Conservation (phyloP, 2,329 filamentous ascomycete genomes). For the Venturia effusa region DNA sequence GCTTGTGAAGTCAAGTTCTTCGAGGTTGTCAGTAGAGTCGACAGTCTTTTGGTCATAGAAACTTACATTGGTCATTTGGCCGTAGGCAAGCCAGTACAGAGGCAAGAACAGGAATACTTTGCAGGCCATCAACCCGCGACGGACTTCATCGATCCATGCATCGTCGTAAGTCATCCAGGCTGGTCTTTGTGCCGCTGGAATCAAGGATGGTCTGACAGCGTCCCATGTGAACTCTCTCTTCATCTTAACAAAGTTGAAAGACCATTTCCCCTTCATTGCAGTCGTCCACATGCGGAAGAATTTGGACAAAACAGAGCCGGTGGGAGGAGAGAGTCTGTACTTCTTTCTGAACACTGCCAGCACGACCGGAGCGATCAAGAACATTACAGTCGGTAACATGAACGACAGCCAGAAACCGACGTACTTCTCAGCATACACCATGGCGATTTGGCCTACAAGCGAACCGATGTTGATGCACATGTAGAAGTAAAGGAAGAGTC, state of each 20-base stretch:
- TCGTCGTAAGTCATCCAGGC: conserved; percentile 72
- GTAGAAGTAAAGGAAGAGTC: conserved; percentile 50
- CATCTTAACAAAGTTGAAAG: conserved; percentile 45
- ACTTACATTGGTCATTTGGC: conserved; percentile 46
- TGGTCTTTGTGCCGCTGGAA: conserved; percentile 44
- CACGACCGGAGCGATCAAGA: conserved; percentile 49
- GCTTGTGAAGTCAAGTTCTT: conserved; percentile 57
- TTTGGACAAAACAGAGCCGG: conserved; percentile 57
- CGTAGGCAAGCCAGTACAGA: conserved; percentile 58
- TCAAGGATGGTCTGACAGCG: conserved; percentile 50
- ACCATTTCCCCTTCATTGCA: conserved; percentile 48
- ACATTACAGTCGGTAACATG: conserved; percentile 55
- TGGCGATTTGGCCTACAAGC: conserved; percentile 24
- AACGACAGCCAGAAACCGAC: conserved; percentile 66
- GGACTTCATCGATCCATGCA: conserved; percentile 68
- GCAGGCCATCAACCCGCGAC: conserved; percentile 43
- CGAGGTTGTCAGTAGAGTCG: conserved; percentile 18
- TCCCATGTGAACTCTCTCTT: conserved; percentile 52
- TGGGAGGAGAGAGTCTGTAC: conserved; percentile 51
- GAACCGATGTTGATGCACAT: conserved; percentile 29
- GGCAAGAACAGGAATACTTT: conserved; percentile 47
- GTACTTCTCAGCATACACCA: conserved; percentile 29
- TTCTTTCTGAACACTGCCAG: conserved; percentile 48
- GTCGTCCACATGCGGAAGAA: conserved; percentile 49
- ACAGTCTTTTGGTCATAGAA: not conserved